These are phyloP conservation scores for Paecilomyces sp. DNA, from an alignment of 2,329 filamentous ascomycete genomes.

Conservation along the genomic window DNA sequence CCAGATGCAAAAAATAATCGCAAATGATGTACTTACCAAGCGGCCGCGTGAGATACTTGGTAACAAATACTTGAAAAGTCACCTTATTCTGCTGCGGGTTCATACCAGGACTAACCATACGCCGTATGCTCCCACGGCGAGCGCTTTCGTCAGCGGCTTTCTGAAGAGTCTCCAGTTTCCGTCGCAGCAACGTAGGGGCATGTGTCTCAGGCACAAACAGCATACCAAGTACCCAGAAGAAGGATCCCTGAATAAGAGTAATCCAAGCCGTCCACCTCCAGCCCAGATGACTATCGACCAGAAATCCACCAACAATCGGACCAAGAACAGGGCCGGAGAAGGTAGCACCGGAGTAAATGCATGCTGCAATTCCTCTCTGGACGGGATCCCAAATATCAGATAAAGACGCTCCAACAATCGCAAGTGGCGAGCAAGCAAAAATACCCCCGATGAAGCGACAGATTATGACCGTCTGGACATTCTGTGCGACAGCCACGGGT, in stretches of 20 bases:
- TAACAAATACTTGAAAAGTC: not conserved
- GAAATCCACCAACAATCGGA: conserved; percentile 45
- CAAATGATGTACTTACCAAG: not conserved
- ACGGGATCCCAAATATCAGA: conserved; percentile 11
- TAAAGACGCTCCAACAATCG: conserved; percentile 16
- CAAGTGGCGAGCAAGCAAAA: conserved; percentile 17
- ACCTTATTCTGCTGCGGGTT: conserved; percentile 6
- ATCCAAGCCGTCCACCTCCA: conserved; percentile 55
- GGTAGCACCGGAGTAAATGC: conserved; percentile 37
- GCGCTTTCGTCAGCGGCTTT: not conserved
- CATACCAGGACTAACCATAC: not conserved
- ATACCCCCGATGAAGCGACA: conserved; percentile 19
- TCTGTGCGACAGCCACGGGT: conserved; percentile 28
- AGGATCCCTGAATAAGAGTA: conserved; percentile 42
- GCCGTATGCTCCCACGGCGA: not conserved
- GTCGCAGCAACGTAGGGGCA: conserved; percentile 1
- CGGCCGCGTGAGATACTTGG: not conserved
- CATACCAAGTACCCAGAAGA: conserved; percentile 37
- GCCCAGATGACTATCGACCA: conserved; percentile 42
- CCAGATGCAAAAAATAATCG: not conserved
- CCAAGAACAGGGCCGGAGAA: conserved; percentile 46
- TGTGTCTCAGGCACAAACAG: conserved; percentile 41
- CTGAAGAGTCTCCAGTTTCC: not conserved
- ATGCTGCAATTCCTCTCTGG: conserved; percentile 27
- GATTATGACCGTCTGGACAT: conserved; percentile 18